Evolutionary conservation across 169 alveolate genomes (phyloP), one percentile per base, ranked within the genome.

Genomic region (Cystoisospora suis): DNA sequence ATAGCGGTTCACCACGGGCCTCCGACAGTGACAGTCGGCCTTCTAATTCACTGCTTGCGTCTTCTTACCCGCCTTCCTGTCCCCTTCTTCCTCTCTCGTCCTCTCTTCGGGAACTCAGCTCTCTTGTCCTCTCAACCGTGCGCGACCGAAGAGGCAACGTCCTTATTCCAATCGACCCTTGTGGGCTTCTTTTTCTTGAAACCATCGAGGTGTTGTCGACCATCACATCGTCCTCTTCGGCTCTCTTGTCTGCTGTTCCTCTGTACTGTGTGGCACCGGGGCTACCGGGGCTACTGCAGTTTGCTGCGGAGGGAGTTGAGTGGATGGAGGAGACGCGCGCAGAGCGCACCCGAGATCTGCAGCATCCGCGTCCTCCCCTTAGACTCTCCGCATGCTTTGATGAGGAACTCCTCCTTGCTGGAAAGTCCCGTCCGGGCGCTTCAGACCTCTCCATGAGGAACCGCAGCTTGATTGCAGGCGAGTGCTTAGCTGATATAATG

Each of bases 141-240:
- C 70, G 40, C n/a, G 81, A 44, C 0, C 83, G 65, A 36, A 56
- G 91, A 38, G 65, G 86, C 75, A 86, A 40, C 72, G 91, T 86
- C 80, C 85, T 86, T 47, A 27, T 86, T 5, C 83, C 91, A 1
- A 27, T 77, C 3, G 91, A 86, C 56, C 85, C 59, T 23, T 86
- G 91, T 12, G 91, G 91, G 61, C 44, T 86, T 72, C 79, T 40
- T 69, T 75, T 59, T 47, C 91, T 86, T 36, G 91, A 86, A 47
- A 27, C 58, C 79, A 32, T 81, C 58, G 65, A 53, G 65, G 34
- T 40, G 3, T 56, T 72, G 9, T 46, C 15, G 42, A 40, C 83
- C 46, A 38, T 40, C 46, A 53, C 53, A 12, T 1, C 38, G 38
- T 29, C 91, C 59, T 44, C 81, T 58, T 53, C 90, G 40, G 90